These are phyloP conservation scores for Leishmania major DNA, from an alignment of 208 protist species.

Conservation along the genomic window DNA sequence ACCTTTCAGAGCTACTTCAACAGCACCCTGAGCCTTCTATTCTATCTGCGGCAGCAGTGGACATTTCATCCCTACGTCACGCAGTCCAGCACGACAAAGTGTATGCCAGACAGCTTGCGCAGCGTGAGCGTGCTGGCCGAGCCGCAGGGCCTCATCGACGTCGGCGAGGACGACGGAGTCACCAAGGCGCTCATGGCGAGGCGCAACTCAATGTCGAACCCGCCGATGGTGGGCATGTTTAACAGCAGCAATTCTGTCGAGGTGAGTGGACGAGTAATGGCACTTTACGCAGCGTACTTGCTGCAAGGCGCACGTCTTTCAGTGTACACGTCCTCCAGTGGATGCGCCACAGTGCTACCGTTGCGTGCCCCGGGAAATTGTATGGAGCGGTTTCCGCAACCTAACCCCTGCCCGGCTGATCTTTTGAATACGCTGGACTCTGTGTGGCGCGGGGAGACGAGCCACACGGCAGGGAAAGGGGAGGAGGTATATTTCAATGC, in stretches of 20 bases:
- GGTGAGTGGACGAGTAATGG: conserved; percentile 61
- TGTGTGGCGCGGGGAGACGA: conserved; percentile 64
- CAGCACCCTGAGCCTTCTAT: conserved; percentile 25
- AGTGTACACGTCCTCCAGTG: conserved; percentile 45
- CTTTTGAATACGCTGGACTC: conserved; percentile 79
- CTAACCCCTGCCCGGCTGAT: conserved; percentile 68
- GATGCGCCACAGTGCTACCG: conserved; percentile 67
- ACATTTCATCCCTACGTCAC: conserved; percentile 32
- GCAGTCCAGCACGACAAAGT: conserved; percentile 29
- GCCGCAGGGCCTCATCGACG: conserved; percentile 44
- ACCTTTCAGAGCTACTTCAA: conserved; percentile 31
- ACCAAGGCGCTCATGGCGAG: conserved; percentile 57
- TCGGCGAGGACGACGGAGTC: conserved; percentile 69
- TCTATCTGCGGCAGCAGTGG: conserved; percentile 35
- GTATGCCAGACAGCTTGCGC: conserved; percentile 30
- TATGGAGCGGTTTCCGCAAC: conserved; percentile 50
- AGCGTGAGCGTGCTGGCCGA: conserved; percentile 57
- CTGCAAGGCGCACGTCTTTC: conserved; percentile 80
- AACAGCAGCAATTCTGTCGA: conserved; percentile 32
- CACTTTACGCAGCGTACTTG: conserved; percentile 70
- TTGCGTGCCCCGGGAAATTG: conserved; percentile 47
- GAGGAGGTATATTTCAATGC: conserved; percentile 50
- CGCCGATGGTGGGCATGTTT: conserved; percentile 45
- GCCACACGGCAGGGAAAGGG: conserved; percentile 24
- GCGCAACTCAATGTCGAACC: conserved; percentile 20